These are phyloP conservation scores for Sambucus nigra DNA, from an alignment of 129 eudicot genomes.

Conservation along the genomic window DNA sequence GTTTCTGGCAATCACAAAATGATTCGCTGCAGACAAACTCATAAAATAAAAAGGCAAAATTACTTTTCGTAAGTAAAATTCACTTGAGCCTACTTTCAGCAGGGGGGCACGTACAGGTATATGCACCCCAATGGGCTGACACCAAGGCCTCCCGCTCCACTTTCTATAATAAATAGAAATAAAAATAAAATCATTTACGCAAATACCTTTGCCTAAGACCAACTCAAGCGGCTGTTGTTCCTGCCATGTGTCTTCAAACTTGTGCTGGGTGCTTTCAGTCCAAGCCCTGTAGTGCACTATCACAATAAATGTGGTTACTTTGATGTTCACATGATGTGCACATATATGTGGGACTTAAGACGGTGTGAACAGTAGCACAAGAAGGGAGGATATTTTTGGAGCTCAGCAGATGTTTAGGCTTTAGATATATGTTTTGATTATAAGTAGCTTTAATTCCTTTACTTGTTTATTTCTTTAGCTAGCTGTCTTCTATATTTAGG, in stretches of 20 bases:
- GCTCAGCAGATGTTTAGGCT: no score
- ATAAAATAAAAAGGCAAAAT: not conserved
- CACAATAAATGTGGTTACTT: conserved; percentile 18
- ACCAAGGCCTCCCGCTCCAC: not conserved
- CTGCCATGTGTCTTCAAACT: conserved; percentile 98
- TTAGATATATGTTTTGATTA: no score
- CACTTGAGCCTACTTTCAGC: not conserved
- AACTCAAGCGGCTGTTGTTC: conserved; percentile 76
- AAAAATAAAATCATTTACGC: not conserved
- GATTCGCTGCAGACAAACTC: no score
- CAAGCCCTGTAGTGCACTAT: conserved; percentile 95
- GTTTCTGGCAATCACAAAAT: no score
- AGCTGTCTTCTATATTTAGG: no score
- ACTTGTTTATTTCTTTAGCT: no score
- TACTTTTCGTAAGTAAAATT: not conserved
- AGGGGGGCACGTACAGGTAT: not conserved
- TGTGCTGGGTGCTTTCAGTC: conserved; percentile 92
- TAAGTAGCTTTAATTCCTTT: no score
- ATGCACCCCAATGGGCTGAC: not conserved
- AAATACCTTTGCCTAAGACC: conserved; percentile 83
- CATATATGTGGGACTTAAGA: no score
- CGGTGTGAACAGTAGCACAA: no score
- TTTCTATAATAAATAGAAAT: not conserved
- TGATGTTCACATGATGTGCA: not conserved
- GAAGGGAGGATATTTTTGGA: no score